A percentile compares a stretch with the other conserved stretches of the same genome.
Conservation (phyloP, 768 basidiomycete species). For the Collybiopsis luxurians region DNA sequence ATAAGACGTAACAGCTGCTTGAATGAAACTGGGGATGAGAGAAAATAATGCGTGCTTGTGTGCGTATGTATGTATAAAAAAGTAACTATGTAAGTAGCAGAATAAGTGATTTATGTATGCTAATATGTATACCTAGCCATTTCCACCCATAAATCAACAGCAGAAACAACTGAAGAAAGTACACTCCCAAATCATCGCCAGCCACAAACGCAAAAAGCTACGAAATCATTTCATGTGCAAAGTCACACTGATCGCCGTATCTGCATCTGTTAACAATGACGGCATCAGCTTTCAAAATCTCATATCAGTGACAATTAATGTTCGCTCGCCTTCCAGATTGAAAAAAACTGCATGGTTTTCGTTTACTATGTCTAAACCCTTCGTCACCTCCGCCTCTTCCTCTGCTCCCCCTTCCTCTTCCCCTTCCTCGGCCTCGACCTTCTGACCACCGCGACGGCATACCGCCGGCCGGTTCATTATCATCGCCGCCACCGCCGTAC, state of each 20-base stretch:
- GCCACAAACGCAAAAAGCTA: neutral
- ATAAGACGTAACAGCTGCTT: no score
- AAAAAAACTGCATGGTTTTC: conserved; percentile 90
- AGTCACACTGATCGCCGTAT: conserved; percentile 87
- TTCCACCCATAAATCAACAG: neutral
- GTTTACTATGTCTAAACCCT: conserved; percentile 77
- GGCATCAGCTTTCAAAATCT: conserved; percentile 38
- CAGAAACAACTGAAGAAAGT: neutral
- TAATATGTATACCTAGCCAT: neutral
- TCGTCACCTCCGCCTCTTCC: conserved; percentile 50
- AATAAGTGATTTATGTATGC: neutral
- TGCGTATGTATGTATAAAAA: no score
- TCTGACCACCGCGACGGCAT: conserved; percentile 43
- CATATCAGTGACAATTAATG: conserved; percentile 32
- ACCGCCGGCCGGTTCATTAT: conserved; percentile 43
- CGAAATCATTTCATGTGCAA: conserved; percentile 58
- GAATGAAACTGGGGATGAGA: no score
- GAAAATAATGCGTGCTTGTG: no score
- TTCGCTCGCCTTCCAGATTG: conserved; percentile 88
- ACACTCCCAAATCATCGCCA: neutral
- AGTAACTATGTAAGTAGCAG: no score
- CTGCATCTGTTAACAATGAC: conserved; percentile 72
- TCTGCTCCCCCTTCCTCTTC: conserved; percentile 58
- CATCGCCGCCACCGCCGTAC: conserved; percentile 37
- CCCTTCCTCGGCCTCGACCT: conserved; percentile 44